Percentiles rank a stretch among this genome's conserved stretches.
Evolutionary conservation across 2,329 filamentous ascomycete species (phyloP).

Genomic region (Lachnellula subtilissima): DNA sequence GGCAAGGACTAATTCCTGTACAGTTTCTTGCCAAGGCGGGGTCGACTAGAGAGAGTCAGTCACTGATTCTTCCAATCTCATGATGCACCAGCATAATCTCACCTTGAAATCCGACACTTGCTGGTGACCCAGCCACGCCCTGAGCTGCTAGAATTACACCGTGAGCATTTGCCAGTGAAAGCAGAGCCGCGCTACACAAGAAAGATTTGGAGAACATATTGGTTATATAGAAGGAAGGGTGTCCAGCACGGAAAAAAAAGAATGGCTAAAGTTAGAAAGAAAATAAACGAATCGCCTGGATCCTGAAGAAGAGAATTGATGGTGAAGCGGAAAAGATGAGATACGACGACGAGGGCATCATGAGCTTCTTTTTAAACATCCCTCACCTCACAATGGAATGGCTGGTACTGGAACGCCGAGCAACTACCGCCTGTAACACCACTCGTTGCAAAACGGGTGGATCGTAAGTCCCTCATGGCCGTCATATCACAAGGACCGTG

Average conservation of each 20-base stretch:
- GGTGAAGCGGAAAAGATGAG: slow-evolving; percentile 15
- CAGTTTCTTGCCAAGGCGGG: slow-evolving; percentile 55
- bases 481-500: background rate
- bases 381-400: background rate
- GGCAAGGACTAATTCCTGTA: slow-evolving; percentile 59
- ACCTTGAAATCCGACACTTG: slow-evolving; percentile 42
- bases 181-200: slow-evolving; percentile 30
- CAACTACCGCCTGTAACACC: slow-evolving; percentile 14
- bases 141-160: slow-evolving; percentile 45
- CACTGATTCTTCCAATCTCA: background rate
- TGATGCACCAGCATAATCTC: background rate
- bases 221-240: slow-evolving; percentile 21
- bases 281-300: slow-evolving; percentile 24
- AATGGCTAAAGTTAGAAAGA: slow-evolving; percentile 25
- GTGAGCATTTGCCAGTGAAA: slow-evolving; percentile 38
- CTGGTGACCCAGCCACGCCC: slow-evolving; percentile 41
- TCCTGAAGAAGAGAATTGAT: slow-evolving; percentile 21
- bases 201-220: slow-evolving; percentile 35
- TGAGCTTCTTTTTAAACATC: background rate
- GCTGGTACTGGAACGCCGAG: slow-evolving; percentile 6
- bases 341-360: slow-evolving; percentile 11
- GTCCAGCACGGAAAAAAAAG: slow-evolving; percentile 31
- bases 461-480: background rate
- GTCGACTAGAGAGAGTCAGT: slow-evolving; percentile 39
- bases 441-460: slow-evolving; percentile 16